Evolutionary conservation across 192 early-diverging fungal genomes (phyloP).

Genomic region (Piromyces sp.): DNA sequence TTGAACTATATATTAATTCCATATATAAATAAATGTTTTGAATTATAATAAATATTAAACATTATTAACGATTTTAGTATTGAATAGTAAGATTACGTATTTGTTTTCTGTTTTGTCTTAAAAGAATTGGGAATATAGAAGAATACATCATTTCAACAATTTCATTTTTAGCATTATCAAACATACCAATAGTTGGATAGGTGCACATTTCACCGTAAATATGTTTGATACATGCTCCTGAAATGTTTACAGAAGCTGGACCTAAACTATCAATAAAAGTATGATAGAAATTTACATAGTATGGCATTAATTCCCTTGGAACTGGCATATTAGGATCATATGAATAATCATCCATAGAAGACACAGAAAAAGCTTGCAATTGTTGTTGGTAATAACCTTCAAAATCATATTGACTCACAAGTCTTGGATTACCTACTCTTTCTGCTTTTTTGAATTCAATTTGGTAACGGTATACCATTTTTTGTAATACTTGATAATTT

Average conservation of each 20-base stretch:
- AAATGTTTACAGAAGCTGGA: not conserved
- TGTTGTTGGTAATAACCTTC: not conserved
- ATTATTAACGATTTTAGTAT: no score
- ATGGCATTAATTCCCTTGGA: not conserved
- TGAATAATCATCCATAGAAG: not conserved
- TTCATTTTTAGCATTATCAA: not conserved
- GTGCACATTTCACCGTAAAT: not conserved
- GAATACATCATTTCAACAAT: not conserved
- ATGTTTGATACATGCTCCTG: not conserved
- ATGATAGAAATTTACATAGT: not conserved
- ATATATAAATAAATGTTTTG: no score
- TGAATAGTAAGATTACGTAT: not conserved
- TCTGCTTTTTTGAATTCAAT: not conserved
- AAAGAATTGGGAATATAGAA: not conserved
- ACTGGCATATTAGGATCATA: not conserved
- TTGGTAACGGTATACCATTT: not conserved
- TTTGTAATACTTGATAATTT: not conserved
- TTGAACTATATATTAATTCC: no score
- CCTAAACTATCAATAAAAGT: not conserved
- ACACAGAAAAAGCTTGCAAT: not conserved
- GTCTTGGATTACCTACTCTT: not conserved
- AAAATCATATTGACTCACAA: not conserved
- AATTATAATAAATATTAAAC: no score
- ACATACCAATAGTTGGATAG: not conserved
- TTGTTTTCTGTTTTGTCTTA: not conserved